Evolutionary conservation across 2,329 filamentous ascomycete genomes (phyloP), one percentile per base, ranked within the genome.

Genomic region (Xylariaceae sp.): DNA sequence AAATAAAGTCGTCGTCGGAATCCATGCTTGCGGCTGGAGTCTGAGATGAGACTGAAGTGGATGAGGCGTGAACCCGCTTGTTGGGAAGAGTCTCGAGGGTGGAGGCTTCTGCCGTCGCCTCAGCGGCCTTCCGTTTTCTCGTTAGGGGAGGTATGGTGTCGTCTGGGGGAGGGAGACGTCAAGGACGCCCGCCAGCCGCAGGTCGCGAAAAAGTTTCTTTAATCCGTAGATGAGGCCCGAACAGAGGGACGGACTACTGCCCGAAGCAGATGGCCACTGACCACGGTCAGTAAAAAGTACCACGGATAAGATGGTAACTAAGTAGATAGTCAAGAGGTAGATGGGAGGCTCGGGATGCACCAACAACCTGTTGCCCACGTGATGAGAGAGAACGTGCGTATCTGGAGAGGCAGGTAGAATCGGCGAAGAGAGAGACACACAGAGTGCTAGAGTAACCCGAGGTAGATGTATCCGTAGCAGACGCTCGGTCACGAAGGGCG

Each of bases 1-100:
- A 95, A 83, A 94, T 88, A 74, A 92, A 92, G 62, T 97, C 93
- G 71, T 97, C 92, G 69, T 97, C 93, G 7, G 92, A 97, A 77
- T 96, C 92, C 92, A 97, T 97, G 64, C 79, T 83, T 53, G 83
- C 86, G 60, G 82, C 74, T 34, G 83, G 82, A 4, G 83, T 84
- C 13, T 82, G 82, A 18, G 85, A 84, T 47, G 83, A 81, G 65
- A 67, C 63, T 58, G 68, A 63, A 60, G 67, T 63, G 65, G 66
- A 63, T 64, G 82, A 82, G 78, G 80, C 79, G 68, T 75, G 66
- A 72, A 79, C 73, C 76, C 78, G 82, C 77, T 84, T 85, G 66
- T 77, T 79, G 11, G 78, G 75, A 65, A 70, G 68, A 65, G 71
- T 67, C 66, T 79, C 76, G 70, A 74, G 70, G 67, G 71, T 69